Conservation (phyloP, 371 early-diverging fungal genomes). For the Zychaea mexicana region DNA sequence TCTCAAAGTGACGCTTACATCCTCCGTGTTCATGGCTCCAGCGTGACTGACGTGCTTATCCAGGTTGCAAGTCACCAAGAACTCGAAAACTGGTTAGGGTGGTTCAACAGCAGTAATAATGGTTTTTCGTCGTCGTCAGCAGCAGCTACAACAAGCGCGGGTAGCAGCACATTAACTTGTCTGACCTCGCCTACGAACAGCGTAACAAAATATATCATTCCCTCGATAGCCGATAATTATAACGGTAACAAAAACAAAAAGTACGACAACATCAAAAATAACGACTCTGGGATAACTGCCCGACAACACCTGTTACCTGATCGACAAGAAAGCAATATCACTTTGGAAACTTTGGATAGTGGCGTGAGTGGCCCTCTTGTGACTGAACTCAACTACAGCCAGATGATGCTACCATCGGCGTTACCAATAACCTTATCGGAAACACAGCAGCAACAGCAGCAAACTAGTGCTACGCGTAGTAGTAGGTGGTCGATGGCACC, state of each 20-base stretch:
- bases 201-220: neutral
- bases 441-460: no score
- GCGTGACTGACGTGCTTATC: conserved; percentile 43
- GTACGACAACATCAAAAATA: neutral
- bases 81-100: conserved; percentile 45
- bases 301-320: conserved; percentile 4
- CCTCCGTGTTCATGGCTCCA: conserved; percentile 43
- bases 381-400: neutral
- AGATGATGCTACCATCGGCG: neutral
- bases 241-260: neutral
- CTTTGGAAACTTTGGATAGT: conserved; percentile 12
- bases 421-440: neutral
- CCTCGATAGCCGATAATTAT: no score
- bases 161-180: conserved; percentile 3
- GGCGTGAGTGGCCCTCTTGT: conserved; percentile 11
- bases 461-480: neutral
- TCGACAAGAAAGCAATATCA: conserved; percentile 12
- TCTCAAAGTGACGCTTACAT: conserved; percentile 37
- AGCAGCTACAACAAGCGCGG: neutral
- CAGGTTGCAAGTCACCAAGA: conserved; percentile 52
- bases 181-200: neutral
- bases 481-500: neutral
- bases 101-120: conserved; percentile 26
- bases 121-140: no score
- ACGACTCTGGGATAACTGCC: neutral